Conservation (phyloP, 2,329 filamentous ascomycete species). For the Neofusicoccum cordaticola region DNA sequence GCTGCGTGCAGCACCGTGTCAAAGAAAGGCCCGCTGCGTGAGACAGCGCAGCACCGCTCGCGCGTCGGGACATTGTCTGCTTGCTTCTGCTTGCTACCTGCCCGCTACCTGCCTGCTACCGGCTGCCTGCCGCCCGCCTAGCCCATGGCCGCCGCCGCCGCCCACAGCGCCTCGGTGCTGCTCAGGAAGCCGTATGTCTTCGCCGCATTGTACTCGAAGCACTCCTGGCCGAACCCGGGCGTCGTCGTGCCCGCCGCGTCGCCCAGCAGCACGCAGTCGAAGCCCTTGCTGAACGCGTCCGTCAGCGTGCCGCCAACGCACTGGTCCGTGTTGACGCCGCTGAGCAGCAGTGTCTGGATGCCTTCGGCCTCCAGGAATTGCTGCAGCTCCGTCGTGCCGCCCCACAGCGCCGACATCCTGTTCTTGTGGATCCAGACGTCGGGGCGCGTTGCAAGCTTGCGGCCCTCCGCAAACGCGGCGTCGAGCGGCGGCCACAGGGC, state of each 20-base stretch:
- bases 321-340: constrained; percentile 45
- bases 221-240: constrained; percentile 37
- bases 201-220: constrained; percentile 41
- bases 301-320: constrained; percentile 42
- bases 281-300: constrained; percentile 43
- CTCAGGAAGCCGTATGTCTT: constrained; percentile 42
- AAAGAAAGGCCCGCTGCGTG: neutral
- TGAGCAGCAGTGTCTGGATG: constrained; percentile 40
- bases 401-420: constrained; percentile 43
- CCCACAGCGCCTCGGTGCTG: constrained; percentile 33
- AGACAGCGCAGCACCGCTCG: neutral
- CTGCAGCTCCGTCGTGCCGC: constrained; percentile 32
- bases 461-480: constrained; percentile 27
- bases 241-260: constrained; percentile 44
- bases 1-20: too few species aligned
- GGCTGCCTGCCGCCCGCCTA: neutral
- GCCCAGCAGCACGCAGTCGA: constrained; percentile 40
- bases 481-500: constrained; percentile 40
- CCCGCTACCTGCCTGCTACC: neutral
- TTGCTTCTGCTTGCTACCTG: neutral
- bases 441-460: constrained; percentile 17
- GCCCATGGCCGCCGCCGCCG: constrained; percentile 23
- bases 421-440: constrained; percentile 40
- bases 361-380: constrained; percentile 38
- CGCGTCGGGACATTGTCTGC: neutral